These are phyloP conservation scores for Xylariaceae sp. DNA, from an alignment of 2,329 filamentous ascomycete genomes.

Conservation along the genomic window DNA sequence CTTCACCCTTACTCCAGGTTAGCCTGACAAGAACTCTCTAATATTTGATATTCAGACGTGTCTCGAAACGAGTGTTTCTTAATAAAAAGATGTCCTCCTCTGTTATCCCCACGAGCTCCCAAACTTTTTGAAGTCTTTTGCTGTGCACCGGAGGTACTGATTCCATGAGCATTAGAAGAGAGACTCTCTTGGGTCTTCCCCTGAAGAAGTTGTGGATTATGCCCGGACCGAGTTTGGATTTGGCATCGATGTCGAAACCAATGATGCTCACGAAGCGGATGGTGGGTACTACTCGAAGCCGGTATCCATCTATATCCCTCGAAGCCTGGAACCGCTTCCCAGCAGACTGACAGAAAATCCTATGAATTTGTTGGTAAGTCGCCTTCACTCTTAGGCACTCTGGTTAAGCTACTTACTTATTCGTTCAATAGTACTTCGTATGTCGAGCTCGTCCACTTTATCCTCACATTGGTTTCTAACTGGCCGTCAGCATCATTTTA, in stretches of 20 bases:
- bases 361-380: conserved; percentile 65
- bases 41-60: background rate
- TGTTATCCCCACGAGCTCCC: background rate
- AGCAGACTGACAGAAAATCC: conserved; percentile 61
- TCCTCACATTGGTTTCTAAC: conserved; percentile 11
- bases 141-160: background rate
- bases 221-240: conserved; percentile 43
- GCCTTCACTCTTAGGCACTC: background rate
- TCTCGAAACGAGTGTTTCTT: background rate
- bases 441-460: conserved; percentile 20
- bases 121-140: background rate
- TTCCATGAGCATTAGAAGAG: conserved; percentile 3
- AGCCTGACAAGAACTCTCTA: background rate
- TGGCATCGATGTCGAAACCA: conserved; percentile 40
- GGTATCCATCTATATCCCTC: conserved; percentile 54
- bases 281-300: conserved; percentile 66
- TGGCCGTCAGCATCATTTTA: conserved; percentile 53
- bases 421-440: conserved; percentile 53
- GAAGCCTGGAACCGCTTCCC: conserved; percentile 45
- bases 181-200: conserved; percentile 25
- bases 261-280: conserved; percentile 49
- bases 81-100: background rate
- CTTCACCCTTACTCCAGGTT: conserved; percentile 29
- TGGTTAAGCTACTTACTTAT: background rate
- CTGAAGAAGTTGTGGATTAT: conserved; percentile 33